Conservation (phyloP, 352 stramenopile genomes). For the Phytophthora cryptogea region DNA sequence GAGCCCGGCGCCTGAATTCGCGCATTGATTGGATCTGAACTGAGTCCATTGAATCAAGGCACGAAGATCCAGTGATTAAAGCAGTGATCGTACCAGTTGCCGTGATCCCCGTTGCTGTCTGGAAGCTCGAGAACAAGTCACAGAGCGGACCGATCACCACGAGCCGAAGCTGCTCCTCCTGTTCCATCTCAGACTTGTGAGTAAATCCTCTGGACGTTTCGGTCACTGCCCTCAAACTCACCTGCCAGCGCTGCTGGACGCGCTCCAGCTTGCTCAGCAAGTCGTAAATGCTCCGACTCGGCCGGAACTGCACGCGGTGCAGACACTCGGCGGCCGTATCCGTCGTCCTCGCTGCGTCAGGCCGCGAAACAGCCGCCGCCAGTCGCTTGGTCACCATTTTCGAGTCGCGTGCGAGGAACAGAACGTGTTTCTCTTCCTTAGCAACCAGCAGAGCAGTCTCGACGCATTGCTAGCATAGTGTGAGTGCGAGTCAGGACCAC, state of each 20-base stretch:
- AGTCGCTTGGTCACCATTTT: conserved; percentile 34
- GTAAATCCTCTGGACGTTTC: conserved; percentile 12
- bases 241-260: conserved; percentile 33
- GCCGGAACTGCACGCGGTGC: conserved; percentile 36
- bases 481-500: background rate
- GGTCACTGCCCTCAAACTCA: conserved; percentile 11
- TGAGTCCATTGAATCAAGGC: background rate
- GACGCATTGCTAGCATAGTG: conserved; percentile 26
- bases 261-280: conserved; percentile 38
- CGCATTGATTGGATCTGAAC: conserved; percentile 1
- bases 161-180: conserved; percentile 17
- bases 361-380: conserved; percentile 18
- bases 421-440: conserved; percentile 13
- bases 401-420: conserved; percentile 31
- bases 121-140: conserved; percentile 43
- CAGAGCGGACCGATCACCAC: conserved; percentile 42
- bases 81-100: conserved; percentile 29
- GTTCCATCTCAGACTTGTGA: conserved; percentile 17
- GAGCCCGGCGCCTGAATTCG: conserved; percentile 40
- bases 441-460: conserved; percentile 14
- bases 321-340: conserved; percentile 29
- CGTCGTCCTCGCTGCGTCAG: conserved; percentile 16
- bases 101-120: conserved; percentile 38
- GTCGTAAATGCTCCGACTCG: conserved; percentile 42
- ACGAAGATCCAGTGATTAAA: conserved; percentile 2